A percentile compares a stretch with the other conserved stretches of the same genome.
phyloP scores from a whole-genome alignment of 352 stramenopile species.

The Phytopythium mirpurense region DNA sequence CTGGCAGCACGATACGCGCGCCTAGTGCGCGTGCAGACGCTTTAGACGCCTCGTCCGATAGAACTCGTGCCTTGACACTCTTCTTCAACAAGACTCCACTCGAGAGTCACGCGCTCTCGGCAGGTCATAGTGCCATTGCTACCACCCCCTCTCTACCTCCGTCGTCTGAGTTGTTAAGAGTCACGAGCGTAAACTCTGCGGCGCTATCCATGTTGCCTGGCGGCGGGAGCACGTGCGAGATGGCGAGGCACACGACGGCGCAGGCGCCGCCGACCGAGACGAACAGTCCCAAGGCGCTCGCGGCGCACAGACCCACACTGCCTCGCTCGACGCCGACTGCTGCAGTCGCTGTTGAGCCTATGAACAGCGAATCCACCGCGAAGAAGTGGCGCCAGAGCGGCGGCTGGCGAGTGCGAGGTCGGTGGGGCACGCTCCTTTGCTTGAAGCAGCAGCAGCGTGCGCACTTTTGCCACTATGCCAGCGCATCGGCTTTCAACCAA shows the following conservation, averaged over 20 bases:
- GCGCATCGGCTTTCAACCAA: too few species aligned
- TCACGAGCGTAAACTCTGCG: not conserved
- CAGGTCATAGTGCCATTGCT: not conserved
- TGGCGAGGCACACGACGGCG: constrained; percentile 2
- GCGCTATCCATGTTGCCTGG: constrained; percentile 1
- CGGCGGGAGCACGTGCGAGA: constrained; percentile 5
- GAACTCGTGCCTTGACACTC: not conserved
- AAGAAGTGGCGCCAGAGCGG: not conserved
- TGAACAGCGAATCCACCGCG: not conserved
- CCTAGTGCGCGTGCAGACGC: too few species aligned
- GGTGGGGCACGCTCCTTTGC: not conserved
- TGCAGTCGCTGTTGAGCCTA: not conserved
- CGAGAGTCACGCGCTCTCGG: not conserved
- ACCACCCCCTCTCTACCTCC: too few species aligned
- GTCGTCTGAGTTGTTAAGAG: not conserved
- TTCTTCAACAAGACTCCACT: not conserved
- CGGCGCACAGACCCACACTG: constrained; percentile 3
- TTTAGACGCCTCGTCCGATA: not conserved
- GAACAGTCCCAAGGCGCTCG: constrained; percentile 8
- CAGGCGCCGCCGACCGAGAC: constrained; percentile 5
- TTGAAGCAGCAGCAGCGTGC: not conserved
- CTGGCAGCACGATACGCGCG: too few species aligned
- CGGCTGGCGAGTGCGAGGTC: too few species aligned
- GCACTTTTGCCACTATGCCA: too few species aligned
- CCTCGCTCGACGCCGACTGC: not conserved